These are phyloP conservation scores for Calonectria hongkongensis DNA, from an alignment of 2,329 filamentous ascomycete species.

Conservation along the genomic window DNA sequence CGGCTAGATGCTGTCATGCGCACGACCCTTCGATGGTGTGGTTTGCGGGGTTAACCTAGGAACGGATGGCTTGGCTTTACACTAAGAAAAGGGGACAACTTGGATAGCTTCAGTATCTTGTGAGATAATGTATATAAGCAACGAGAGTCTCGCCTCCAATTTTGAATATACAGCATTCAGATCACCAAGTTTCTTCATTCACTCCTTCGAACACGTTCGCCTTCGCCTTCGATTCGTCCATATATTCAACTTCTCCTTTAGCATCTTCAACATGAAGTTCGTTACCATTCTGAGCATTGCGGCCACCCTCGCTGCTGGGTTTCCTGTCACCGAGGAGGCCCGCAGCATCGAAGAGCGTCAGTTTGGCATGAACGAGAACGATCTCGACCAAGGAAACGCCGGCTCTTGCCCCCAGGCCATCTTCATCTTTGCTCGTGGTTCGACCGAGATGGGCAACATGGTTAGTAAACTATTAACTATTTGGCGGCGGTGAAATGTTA, in stretches of 20 bases:
- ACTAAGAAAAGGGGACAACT: background rate
- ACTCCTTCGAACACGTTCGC: background rate
- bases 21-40: constrained; percentile 14
- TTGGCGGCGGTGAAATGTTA: too few relatives aligned
- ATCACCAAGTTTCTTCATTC: background rate
- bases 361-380: constrained; percentile 48
- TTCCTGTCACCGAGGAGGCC: constrained; percentile 2
- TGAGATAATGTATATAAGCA: background rate
- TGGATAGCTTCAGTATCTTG: background rate
- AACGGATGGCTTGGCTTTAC: constrained; percentile 6
- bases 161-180: background rate
- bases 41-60: constrained; percentile 6
- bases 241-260: background rate
- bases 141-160: background rate
- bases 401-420: constrained; percentile 60
- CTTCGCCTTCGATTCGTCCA: background rate
- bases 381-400: constrained; percentile 55
- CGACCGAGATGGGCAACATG: constrained; percentile 63
- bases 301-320: constrained; percentile 9
- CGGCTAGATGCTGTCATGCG: constrained; percentile 6
- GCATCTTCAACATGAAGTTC: constrained; percentile 26
- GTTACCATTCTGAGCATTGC: constrained; percentile 9
- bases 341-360: constrained; percentile 46
- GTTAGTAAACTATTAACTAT: constrained; percentile 45
- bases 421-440: constrained; percentile 64